A percentile compares a stretch with the other conserved stretches of the same genome.
phyloP scores from a whole-genome alignment of 2,329 filamentous ascomycete genomes.

The Botrytis sinoallii region DNA sequence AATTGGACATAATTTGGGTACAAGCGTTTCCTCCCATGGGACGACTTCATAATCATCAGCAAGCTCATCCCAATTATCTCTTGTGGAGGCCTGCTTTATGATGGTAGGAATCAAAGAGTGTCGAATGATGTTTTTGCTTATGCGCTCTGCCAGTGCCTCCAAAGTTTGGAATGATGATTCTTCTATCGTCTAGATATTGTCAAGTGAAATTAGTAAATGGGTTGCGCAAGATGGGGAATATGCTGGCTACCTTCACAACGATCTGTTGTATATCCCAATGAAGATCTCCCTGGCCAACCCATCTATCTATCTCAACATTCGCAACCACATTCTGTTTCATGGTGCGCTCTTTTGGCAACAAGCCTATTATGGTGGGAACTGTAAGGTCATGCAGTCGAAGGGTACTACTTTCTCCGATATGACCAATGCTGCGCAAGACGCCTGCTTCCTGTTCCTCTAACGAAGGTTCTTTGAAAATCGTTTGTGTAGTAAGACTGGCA shows the following conservation, averaged over 20 bases:
- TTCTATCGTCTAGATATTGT: conserved; percentile 47
- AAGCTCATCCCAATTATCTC: background rate
- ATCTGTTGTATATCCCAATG: conserved; percentile 56
- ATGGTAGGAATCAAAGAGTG: conserved; percentile 41
- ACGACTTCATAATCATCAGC: background rate
- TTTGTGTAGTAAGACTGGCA: conserved; percentile 47
- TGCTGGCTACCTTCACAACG: conserved; percentile 56
- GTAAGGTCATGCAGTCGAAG: conserved; percentile 52
- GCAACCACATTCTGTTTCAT: conserved; percentile 65
- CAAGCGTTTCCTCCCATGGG: background rate
- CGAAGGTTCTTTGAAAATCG: conserved; percentile 34
- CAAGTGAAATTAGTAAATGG: background rate
- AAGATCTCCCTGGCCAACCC: conserved; percentile 45
- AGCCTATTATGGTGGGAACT: conserved; percentile 66
- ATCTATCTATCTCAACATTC: conserved; percentile 58
- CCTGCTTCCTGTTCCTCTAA: background rate
- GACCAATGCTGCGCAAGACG: background rate
- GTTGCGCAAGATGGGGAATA: background rate
- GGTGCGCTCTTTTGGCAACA: conserved; percentile 67
- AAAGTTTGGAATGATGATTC: conserved; percentile 60
- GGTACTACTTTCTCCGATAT: conserved; percentile 24
- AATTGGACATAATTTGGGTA: background rate
- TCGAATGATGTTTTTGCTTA: conserved; percentile 46
- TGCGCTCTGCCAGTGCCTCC: conserved; percentile 55
- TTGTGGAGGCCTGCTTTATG: conserved; percentile 7